Percentiles rank a stretch among this genome's conserved stretches.
These are phyloP conservation scores for Basipetospora chlamydospora DNA, from an alignment of 2,329 filamentous ascomycete species.

Conservation along the genomic window DNA sequence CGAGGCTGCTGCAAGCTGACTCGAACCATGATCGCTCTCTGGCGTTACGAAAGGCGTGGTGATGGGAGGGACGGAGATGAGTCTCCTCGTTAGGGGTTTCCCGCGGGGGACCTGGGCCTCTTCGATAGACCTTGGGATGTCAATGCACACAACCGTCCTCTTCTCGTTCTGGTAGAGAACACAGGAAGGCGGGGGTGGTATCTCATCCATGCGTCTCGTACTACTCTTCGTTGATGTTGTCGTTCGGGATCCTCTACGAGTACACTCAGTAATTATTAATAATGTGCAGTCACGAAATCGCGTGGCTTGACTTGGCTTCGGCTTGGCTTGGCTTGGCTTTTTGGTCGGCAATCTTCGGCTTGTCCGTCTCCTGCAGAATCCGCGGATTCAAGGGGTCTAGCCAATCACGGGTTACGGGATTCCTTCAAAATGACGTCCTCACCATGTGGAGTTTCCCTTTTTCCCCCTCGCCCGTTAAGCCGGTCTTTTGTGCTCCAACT, in stretches of 20 bases:
- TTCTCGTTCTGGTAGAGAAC: slow-evolving; percentile 19
- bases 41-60: slow-evolving; percentile 4
- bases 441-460: background rate
- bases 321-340: too few relatives aligned
- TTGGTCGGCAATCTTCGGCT: slow-evolving; percentile 5
- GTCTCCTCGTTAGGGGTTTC: slow-evolving; percentile 20
- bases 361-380: background rate
- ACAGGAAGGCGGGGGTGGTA: slow-evolving; percentile 12
- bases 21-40: slow-evolving; percentile 1
- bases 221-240: background rate
- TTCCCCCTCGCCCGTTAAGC: too few relatives aligned
- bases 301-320: too few relatives aligned
- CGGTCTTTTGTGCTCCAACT: too few relatives aligned
- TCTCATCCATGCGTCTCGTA: too few relatives aligned
- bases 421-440: slow-evolving; percentile 2
- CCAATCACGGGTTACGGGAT: slow-evolving; percentile 1
- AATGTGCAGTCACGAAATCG: too few relatives aligned
- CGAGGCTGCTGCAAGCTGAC: slow-evolving; percentile 11
- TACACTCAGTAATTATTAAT: too few relatives aligned
- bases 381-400: background rate
- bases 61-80: slow-evolving; percentile 26
- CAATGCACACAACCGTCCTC: slow-evolving; percentile 42
- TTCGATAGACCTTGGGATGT: slow-evolving; percentile 57
- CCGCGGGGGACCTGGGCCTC: slow-evolving; percentile 41
- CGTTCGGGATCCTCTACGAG: background rate